phyloP scores from a whole-genome alignment of 2,329 filamentous ascomycete genomes.

The Epicoccum sorghinum region DNA sequence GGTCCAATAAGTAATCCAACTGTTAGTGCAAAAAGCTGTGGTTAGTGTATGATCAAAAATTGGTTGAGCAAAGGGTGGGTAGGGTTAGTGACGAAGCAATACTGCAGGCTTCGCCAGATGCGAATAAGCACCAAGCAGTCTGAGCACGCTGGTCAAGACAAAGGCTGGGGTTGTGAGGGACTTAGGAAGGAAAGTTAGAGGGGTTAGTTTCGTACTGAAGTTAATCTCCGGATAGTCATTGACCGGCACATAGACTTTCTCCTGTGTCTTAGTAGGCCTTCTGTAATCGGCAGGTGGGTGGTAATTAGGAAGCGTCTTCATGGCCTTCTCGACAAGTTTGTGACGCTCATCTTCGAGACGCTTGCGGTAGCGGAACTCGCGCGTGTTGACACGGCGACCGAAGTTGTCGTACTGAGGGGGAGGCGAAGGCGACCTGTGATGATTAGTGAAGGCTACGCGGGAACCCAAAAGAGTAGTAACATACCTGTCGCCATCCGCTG shows the following conservation, averaged over 20 bases:
- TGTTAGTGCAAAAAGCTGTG: conserved; percentile 83
- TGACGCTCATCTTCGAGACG: conserved; percentile 97
- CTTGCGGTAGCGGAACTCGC: conserved; percentile 98
- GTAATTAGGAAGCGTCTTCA: conserved; percentile 99
- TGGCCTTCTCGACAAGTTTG: conserved; percentile 97
- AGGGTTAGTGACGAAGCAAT: conserved; percentile 51
- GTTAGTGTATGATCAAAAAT: conserved; percentile 74
- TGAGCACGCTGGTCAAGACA: conserved; percentile 53
- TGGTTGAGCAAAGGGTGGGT: conserved; percentile 35
- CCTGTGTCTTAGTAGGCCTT: conserved; percentile 98
- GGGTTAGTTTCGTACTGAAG: conserved; percentile 99
- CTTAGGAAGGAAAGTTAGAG: conserved; percentile 60
- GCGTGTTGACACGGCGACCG: conserved; percentile 97
- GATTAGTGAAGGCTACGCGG: background rate
- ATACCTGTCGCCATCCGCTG: conserved; percentile 92
- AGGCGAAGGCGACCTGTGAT: conserved; percentile 84
- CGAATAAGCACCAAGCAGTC: conserved; percentile 35
- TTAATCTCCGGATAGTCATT: conserved; percentile 99
- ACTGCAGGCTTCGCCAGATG: conserved; percentile 44
- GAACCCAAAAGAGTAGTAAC: conserved; percentile 40
- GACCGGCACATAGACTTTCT: conserved; percentile 99
- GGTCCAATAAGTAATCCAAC: conserved; percentile 99
- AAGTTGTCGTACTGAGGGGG: conserved; percentile 99
- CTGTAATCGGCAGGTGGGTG: conserved; percentile 98
- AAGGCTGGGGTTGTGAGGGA: conserved; percentile 53